Percentiles rank a stretch among this genome's conserved stretches.
phyloP scores from a whole-genome alignment of 495 filamentous ascomycete genomes.

The Lasiosphaeriaceae sp. region DNA sequence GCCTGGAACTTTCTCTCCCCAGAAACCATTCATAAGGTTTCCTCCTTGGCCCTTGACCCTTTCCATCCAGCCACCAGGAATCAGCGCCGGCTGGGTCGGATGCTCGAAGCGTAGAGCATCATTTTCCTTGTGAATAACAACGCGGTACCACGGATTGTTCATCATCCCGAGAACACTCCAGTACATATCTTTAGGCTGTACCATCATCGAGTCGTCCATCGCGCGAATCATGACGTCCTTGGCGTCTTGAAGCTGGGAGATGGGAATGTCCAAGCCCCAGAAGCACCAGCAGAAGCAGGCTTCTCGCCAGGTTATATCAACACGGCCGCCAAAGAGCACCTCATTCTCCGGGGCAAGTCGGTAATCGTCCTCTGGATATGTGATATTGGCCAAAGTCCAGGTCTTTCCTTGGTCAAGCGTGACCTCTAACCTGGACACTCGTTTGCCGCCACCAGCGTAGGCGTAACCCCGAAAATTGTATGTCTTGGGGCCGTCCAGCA shows the following conservation, averaged over 20 bases:
- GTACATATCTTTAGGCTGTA: constrained; percentile 93
- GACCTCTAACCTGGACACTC: constrained; percentile 79
- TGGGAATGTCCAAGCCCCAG: constrained; percentile 72
- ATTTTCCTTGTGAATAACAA: constrained; percentile 71
- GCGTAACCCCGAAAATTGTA: constrained; percentile 81
- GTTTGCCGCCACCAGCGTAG: constrained; percentile 83
- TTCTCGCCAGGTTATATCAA: constrained; percentile 84
- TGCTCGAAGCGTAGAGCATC: constrained; percentile 77
- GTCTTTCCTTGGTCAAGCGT: constrained; percentile 80
- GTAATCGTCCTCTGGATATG: constrained; percentile 86
- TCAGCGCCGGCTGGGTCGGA: constrained; percentile 76
- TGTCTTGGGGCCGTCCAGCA: constrained; percentile 41
- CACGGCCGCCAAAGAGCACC: constrained; percentile 66
- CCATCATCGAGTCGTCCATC: constrained; percentile 88
- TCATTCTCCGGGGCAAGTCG: constrained; percentile 59
- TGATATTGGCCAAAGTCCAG: constrained; percentile 77
- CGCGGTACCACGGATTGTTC: constrained; percentile 94
- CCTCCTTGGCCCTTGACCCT: constrained; percentile 84
- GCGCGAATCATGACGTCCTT: constrained; percentile 78
- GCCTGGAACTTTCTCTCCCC: constrained; percentile 73
- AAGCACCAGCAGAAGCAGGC: constrained; percentile 91
- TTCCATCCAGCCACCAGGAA: constrained; percentile 94
- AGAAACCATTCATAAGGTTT: constrained; percentile 75
- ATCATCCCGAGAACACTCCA: constrained; percentile 98
- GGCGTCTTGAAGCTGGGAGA: constrained; percentile 58